Base-by-base conservation (phyloP, 2,329 filamentous ascomycete genomes). In the Zymoseptoria pseudotritici region DNA sequence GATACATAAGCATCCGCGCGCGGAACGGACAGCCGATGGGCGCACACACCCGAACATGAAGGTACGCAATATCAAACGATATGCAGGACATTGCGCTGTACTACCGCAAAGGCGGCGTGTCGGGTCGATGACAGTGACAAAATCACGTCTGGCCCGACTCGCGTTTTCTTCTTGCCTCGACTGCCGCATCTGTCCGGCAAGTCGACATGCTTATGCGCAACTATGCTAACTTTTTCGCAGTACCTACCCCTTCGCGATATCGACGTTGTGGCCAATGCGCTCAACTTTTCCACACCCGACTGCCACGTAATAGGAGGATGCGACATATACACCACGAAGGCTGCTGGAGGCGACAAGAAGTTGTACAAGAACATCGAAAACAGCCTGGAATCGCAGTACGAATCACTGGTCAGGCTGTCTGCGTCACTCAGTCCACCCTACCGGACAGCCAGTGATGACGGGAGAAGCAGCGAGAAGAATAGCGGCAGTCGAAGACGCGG, bases 241-340 rank as follows among this genome's bases (percentile, higher is more conserved):
- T 99, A 95, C 76, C 82, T 99, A 70, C 91, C 93, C 62, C 84
- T 96, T 64, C 87, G 86, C 75, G 89, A 95, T 67, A 92, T 97
- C 73, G 92, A 97, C 75, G 86, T 89, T 75, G 89, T 97, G 67
- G 93, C 91, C 62, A 88, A 88, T 77, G 90, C 93, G 64, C 86
- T 99, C 72, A 97, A 96, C 74, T 97, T 97, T 80, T 90, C 94
- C 70, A 97, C 93, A 0, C 86, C 89, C 56, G 93, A 97, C 73
- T 92, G 91, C 72, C 90, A 93, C 67, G 89, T 99, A 62, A 88
- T 91, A 26, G 94, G 94, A 69, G 90, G 90, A 65, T 97, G 93
- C 80, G 94, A 99, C 75, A 83, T 97, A 19, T 99, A 97, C 80
- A 97, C 93, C 9, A 97, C 92, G 24, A 99, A 99, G 77, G 92